Conservation (phyloP, 257 asterid species). For the Buddleja alternifolia region DNA sequence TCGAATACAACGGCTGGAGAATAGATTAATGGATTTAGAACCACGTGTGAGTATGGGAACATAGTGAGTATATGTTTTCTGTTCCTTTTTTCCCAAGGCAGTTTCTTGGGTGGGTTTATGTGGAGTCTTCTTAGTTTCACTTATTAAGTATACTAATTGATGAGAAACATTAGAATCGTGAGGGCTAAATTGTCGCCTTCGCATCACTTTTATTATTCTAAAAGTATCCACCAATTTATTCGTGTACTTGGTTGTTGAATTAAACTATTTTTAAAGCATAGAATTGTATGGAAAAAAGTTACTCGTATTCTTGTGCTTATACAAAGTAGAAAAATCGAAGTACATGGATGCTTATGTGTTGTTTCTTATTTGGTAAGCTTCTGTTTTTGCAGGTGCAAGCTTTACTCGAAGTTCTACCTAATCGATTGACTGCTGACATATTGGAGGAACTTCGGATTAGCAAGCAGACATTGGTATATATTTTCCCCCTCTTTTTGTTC, state of each 20-base stretch:
- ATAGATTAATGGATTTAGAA: conserved; percentile 78
- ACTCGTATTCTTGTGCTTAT: background rate
- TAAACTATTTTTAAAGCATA: background rate
- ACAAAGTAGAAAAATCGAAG: background rate
- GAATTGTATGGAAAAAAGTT: background rate
- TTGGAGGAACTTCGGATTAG: conserved; percentile 94
- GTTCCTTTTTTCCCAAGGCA: conserved; percentile 7
- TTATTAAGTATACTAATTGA: background rate
- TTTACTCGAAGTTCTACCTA: conserved; percentile 94
- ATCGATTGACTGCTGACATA: conserved; percentile 84
- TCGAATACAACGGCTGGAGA: conserved; percentile 85
- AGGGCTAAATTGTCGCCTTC: conserved; percentile 10
- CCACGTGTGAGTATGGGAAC: conserved; percentile 82
- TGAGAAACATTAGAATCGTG: conserved; percentile 1
- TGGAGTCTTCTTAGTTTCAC: conserved; percentile 6
- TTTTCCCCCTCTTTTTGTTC: background rate
- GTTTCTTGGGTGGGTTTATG: conserved; percentile 9
- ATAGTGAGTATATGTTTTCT: conserved; percentile 38
- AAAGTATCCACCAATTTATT: conserved; percentile 5
- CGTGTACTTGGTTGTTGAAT: conserved; percentile 1
- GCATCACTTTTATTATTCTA: conserved; percentile 5
- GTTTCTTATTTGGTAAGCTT: conserved; percentile 1
- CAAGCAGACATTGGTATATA: conserved; percentile 85
- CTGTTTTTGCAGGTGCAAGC: conserved; percentile 73
- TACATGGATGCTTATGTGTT: background rate